These are phyloP conservation scores for Gracilaria vermiculophylla DNA, from an alignment of 23 red algal species.

Conservation along the genomic window DNA sequence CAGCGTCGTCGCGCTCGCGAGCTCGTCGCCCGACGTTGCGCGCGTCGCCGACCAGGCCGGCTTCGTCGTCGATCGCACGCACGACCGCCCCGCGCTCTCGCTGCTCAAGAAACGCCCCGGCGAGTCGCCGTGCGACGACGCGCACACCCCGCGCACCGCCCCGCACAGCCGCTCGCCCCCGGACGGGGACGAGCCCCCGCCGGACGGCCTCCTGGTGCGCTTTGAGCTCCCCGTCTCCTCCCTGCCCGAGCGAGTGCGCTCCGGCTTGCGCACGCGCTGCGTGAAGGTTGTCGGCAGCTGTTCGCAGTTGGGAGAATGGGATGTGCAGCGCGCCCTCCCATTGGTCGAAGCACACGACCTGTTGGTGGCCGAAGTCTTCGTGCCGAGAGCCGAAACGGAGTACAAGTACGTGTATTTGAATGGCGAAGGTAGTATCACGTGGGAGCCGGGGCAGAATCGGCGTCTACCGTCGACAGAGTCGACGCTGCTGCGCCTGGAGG, in stretches of 20 bases:
- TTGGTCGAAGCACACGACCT: neutral
- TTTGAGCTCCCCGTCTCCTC: neutral
- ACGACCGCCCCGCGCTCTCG: neutral
- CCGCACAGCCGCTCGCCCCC: neutral
- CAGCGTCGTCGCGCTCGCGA: neutral
- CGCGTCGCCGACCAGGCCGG: neutral
- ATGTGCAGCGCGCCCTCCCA: neutral
- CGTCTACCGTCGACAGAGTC: neutral
- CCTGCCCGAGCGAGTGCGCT: neutral
- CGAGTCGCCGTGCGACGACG: neutral
- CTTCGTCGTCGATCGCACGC: neutral
- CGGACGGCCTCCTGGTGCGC: neutral
- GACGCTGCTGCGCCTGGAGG: neutral
- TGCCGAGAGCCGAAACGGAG: neutral
- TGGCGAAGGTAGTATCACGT: neutral
- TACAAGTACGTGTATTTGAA: slow-evolving; percentile 10
- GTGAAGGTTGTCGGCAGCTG: neutral
- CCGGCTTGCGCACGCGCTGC: neutral
- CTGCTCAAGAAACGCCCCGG: neutral
- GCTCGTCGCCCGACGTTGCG: neutral
- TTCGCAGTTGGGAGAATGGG: neutral
- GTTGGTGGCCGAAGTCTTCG: neutral
- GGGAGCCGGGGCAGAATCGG: neutral
- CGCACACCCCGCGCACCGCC: neutral
- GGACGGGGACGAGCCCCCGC: neutral